Evolutionary conservation across 177 flowering plant genomes (phyloP).

Genomic region (Vitis hybrid): DNA sequence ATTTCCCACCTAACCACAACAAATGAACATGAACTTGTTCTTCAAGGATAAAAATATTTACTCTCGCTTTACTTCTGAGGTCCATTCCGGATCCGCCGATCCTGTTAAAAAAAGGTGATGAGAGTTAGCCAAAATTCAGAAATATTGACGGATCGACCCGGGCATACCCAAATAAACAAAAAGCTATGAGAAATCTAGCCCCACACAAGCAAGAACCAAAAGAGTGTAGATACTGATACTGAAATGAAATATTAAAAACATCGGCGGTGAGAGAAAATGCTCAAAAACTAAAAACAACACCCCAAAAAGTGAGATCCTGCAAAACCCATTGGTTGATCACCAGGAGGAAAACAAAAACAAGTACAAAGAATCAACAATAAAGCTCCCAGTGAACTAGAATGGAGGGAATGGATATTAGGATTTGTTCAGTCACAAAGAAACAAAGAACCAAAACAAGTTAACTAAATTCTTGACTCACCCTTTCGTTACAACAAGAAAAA

Average conservation of each 20-base stretch:
- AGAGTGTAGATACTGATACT: no score
- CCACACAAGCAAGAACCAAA: no score
- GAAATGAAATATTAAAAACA: no score
- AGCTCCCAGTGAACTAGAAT: not conserved
- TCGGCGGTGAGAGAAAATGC: no score
- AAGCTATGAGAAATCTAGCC: no score
- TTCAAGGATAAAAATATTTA: slow-evolving; percentile 14
- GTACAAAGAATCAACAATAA: not conserved
- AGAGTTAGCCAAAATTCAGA: not conserved
- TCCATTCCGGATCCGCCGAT: slow-evolving; percentile 88
- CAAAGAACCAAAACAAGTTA: no score
- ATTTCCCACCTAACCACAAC: not conserved
- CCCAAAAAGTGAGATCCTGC: no score
- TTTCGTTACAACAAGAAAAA: no score
- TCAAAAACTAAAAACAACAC: no score
- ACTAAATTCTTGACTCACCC: not conserved
- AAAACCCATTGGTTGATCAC: no score
- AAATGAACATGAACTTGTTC: not conserved
- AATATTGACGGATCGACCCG: not conserved
- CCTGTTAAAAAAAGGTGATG: slow-evolving; percentile 31
- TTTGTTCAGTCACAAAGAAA: not conserved
- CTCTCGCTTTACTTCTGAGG: slow-evolving; percentile 87
- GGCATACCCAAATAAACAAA: no score
- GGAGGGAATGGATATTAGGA: not conserved
- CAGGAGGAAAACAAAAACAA: not conserved